These are phyloP conservation scores for Pseudopithomyces maydicus DNA, from an alignment of 2,329 filamentous ascomycete species.

Conservation along the genomic window DNA sequence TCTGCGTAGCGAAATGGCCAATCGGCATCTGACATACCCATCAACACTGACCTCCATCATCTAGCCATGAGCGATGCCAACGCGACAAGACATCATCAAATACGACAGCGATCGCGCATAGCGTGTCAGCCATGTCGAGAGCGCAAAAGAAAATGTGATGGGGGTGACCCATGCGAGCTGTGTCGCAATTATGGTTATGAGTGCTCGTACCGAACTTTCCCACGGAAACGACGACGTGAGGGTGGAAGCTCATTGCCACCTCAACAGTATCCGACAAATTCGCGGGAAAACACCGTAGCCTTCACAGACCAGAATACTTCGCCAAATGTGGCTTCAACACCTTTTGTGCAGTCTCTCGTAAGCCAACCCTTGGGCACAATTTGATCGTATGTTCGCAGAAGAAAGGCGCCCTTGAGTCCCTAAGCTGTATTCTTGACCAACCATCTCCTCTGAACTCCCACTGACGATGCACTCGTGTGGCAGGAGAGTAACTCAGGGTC, in stretches of 20 bases:
- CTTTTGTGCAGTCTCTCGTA: slow-evolving; percentile 46
- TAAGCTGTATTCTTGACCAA: too few species aligned
- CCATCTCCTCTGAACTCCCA: too few species aligned
- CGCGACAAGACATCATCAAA: neutral
- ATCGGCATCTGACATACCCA: neutral
- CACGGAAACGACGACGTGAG: slow-evolving; percentile 25
- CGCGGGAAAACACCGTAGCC: slow-evolving; percentile 23
- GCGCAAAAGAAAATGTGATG: slow-evolving; percentile 63
- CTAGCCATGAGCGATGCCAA: slow-evolving; percentile 3
- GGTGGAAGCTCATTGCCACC: slow-evolving; percentile 15
- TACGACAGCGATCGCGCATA: slow-evolving; percentile 3
- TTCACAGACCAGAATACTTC: neutral
- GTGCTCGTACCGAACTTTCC: slow-evolving; percentile 54
- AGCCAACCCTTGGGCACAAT: too few species aligned
- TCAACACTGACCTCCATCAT: neutral
- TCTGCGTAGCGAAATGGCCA: neutral
- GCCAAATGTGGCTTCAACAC: slow-evolving; percentile 6
- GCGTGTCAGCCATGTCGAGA: slow-evolving; percentile 56
- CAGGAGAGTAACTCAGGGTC: slow-evolving; percentile 62
- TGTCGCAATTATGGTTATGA: slow-evolving; percentile 61
- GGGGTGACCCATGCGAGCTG: slow-evolving; percentile 57
- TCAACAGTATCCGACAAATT: slow-evolving; percentile 17
- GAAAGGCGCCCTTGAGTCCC: too few species aligned
- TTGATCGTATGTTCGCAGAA: too few species aligned
- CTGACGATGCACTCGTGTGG: too few species aligned